Conservation (phyloP, 371 early-diverging fungal genomes). For the Rhizopus microsporus region DNA sequence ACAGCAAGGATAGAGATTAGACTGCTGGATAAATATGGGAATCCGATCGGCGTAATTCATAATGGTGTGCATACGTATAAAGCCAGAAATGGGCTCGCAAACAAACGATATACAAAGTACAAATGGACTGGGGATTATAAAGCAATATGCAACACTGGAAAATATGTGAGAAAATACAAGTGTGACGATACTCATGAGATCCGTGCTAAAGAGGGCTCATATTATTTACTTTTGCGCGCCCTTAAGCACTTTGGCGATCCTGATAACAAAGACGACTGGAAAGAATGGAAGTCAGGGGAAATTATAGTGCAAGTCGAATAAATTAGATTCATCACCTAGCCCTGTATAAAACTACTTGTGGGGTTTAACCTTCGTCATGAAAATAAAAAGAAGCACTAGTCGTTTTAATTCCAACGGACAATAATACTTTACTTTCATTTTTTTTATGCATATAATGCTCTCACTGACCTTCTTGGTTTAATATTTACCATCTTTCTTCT, state of each 20-base stretch:
- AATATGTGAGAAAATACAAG: not conserved
- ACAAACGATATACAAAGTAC: too few species aligned
- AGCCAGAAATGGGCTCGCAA: too few species aligned
- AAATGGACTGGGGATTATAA: too few species aligned
- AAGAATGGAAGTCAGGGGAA: slow-evolving; percentile 35
- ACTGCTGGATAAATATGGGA: not conserved
- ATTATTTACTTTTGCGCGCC: slow-evolving; percentile 28
- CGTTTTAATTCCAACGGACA: slow-evolving; percentile 1
- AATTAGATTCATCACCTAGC: not conserved
- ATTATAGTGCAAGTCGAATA: slow-evolving; percentile 19
- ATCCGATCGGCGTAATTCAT: too few species aligned
- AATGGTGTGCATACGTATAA: too few species aligned
- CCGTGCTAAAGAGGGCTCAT: slow-evolving; percentile 29
- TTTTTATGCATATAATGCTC: not conserved
- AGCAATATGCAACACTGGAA: too few species aligned
- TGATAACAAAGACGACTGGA: slow-evolving; percentile 27
- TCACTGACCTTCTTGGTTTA: too few species aligned
- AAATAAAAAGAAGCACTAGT: not conserved
- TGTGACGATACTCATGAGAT: not conserved
- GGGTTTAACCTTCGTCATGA: not conserved
- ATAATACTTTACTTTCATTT: not conserved
- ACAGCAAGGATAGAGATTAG: slow-evolving; percentile 15
- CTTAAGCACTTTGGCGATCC: slow-evolving; percentile 39
- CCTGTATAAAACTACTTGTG: not conserved
- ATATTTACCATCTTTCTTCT: not conserved